Evolutionary conservation across 2,329 filamentous ascomycete genomes (phyloP).

Genomic region (Boeremia lycopersici): DNA sequence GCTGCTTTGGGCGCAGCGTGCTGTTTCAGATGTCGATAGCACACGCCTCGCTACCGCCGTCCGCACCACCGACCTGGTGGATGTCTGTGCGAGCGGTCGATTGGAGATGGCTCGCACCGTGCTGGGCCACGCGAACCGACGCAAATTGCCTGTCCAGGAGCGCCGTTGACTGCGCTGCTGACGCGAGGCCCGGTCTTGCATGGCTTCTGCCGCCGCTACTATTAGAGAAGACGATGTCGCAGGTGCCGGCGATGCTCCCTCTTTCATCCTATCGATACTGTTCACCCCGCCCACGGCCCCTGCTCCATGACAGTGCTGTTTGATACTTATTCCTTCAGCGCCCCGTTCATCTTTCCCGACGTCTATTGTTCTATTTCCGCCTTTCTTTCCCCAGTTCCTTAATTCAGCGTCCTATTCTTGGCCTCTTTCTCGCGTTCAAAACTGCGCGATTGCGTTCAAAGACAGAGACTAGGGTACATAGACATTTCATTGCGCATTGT

Average conservation of each 20-base stretch:
- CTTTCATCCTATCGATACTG: conserved; percentile 22
- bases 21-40: conserved; percentile 21
- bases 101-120: conserved; percentile 11
- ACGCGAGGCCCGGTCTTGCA: neutral
- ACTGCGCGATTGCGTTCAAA: conserved; percentile 6
- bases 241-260: conserved; percentile 12
- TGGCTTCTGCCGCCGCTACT: conserved; percentile 1
- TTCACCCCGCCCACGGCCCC: conserved; percentile 12
- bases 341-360: conserved; percentile 25
- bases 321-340: conserved; percentile 39
- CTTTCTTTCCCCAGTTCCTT: conserved; percentile 31
- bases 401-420: conserved; percentile 21
- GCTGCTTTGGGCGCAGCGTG: conserved; percentile 5
- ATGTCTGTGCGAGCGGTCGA: conserved; percentile 8
- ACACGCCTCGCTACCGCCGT: conserved; percentile 28
- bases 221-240: conserved; percentile 20
- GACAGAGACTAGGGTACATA: conserved; percentile 8
- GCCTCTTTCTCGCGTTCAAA: conserved; percentile 7
- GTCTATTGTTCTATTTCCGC: conserved; percentile 29
- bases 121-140: neutral
- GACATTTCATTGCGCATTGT: conserved; percentile 7
- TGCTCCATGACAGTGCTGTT: conserved; percentile 24
- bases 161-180: conserved; percentile 3
- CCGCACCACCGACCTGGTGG: conserved; percentile 10
- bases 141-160: conserved; percentile 2